These are phyloP conservation scores for Allantophomopsis cytisporea DNA, from an alignment of 2,329 filamentous ascomycete genomes.

Conservation along the genomic window DNA sequence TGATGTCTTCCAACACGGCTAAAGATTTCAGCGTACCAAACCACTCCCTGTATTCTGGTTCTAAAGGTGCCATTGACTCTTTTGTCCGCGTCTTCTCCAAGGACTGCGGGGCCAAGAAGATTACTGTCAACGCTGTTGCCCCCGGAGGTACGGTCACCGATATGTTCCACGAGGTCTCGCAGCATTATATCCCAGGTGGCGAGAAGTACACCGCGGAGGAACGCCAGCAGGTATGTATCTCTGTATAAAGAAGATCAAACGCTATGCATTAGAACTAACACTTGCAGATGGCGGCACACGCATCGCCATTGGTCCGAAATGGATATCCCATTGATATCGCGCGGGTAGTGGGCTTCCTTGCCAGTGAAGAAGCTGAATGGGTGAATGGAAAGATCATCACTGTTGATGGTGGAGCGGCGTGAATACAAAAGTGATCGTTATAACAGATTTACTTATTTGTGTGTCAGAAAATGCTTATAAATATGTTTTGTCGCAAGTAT, in stretches of 20 bases:
- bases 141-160: conserved; percentile 22
- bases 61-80: conserved; percentile 21
- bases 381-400: conserved; percentile 25
- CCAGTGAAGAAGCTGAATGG: conserved; percentile 20
- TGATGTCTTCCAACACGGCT: conserved; percentile 48
- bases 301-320: conserved; percentile 19
- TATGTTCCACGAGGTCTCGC: conserved; percentile 21
- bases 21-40: conserved; percentile 16
- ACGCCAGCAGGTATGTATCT: conserved; percentile 8
- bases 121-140: conserved; percentile 22
- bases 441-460: too few species aligned
- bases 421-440: too few species aligned
- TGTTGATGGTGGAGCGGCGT: conserved; percentile 17
- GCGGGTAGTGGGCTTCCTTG: conserved; percentile 18
- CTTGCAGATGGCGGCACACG: conserved; percentile 21
- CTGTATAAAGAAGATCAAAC: too few species aligned
- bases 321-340: conserved; percentile 21
- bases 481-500: too few species aligned
- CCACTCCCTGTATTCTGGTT: conserved; percentile 22
- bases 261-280: too few species aligned
- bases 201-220: conserved; percentile 12
- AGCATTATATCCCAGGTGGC: conserved; percentile 26
- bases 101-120: conserved; percentile 22
- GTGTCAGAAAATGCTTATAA: too few species aligned
- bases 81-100: conserved; percentile 15